These are phyloP conservation scores for Paramecium octaurelia DNA, from an alignment of 73 alveolate genomes.

Conservation along the genomic window DNA sequence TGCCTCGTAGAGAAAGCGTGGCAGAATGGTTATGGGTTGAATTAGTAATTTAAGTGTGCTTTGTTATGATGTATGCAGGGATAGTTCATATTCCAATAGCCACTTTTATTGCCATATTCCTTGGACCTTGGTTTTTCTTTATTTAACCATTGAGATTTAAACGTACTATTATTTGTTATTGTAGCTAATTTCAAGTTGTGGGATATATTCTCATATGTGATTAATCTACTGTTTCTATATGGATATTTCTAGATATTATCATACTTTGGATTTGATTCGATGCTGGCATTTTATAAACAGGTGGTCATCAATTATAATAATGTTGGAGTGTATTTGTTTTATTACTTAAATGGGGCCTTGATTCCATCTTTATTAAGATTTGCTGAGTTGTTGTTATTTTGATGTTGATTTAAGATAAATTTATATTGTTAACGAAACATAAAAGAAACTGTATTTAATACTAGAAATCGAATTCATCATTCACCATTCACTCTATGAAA, in stretches of 20 bases:
- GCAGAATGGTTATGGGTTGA: background rate
- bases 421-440: background rate
- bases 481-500: too few relatives aligned
- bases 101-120: background rate
- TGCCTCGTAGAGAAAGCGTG: background rate
- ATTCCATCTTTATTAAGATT: background rate
- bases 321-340: background rate
- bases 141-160: background rate
- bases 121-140: background rate
- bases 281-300: background rate
- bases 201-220: background rate
- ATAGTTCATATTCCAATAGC: background rate
- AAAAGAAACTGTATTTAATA: background rate
- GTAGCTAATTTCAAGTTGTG: background rate
- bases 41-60: background rate
- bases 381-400: background rate
- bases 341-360: background rate
- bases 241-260: background rate
- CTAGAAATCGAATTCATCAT: too few relatives aligned
- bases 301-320: background rate
- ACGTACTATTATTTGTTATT: background rate
- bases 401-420: background rate
- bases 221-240: background rate
- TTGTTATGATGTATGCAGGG: background rate
- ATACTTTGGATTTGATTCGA: background rate